Evolutionary conservation across 1,139 yeast species (phyloP), one percentile per base, ranked within the genome.

Genomic region (Yamadazyma buinensis): DNA sequence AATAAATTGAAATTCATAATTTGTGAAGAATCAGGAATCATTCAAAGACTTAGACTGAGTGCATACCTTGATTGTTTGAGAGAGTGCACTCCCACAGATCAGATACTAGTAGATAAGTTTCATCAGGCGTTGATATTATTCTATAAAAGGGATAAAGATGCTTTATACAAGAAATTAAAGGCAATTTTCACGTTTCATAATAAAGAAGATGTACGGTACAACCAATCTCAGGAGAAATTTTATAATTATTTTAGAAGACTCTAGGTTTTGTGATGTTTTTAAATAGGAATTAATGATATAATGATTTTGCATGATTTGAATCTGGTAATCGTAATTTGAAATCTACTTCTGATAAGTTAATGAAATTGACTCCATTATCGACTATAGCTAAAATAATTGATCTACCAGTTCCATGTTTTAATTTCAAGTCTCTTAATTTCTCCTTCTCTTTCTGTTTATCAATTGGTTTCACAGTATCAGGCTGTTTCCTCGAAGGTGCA

Each of bases 311-410:
- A 26, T 35, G 24, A 26, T 17, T 13, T 13, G 24, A 19, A 7
- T 42, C 37, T 11, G 33, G 27, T 4, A 27, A 22, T 21, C 61
- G 57, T 18, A 66, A 52, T 1, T 70, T 67, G 50, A 85, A 84
- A 36, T 75, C 77, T 1, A 80, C 75, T 42, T 79, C 84, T 1
- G 77, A 59, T 4, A 85, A 51, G 28, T 69, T 72, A 15, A 80
- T 66, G 49, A 85, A 84, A 47, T 80, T 84, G 5, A 85, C 71
- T 0, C 95, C 95, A 43, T 77, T 70, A 50, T 84, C 90, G 2
- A 84, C 73, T 1, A 80, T 64, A 0, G 95, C 95, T 15, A 85
- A 41, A 1, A 83, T 57, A 4, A 81, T 65, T 18, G 67, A 65
- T 20, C 80, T 59, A 35, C 65, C 59, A 17, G 46, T 42, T 0